Evolutionary conservation across 2,329 filamentous ascomycete species (phyloP).

Genomic region (Apiospora saccharicola): DNA sequence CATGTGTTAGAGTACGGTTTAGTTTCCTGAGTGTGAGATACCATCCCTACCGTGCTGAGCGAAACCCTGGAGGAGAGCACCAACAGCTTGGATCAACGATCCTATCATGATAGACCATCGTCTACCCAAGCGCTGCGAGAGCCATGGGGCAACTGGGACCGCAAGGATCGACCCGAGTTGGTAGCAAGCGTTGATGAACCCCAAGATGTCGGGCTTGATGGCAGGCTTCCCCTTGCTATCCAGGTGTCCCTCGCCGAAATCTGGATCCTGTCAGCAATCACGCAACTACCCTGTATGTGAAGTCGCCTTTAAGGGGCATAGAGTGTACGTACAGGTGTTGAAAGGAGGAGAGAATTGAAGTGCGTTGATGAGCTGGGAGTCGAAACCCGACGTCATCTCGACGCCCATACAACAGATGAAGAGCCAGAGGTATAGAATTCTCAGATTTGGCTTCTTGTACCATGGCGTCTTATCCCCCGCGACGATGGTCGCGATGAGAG

Average conservation of each 20-base stretch:
- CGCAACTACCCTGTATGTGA: constrained; percentile 31
- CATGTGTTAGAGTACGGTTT: not conserved
- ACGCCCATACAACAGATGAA: constrained; percentile 69
- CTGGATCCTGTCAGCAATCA: constrained; percentile 36
- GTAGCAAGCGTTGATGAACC: constrained; percentile 66
- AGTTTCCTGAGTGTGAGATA: not conserved
- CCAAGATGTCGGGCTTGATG: constrained; percentile 53
- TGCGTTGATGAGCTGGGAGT: constrained; percentile 55
- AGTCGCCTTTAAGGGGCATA: not conserved
- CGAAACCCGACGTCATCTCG: constrained; percentile 57
- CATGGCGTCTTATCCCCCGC: constrained; percentile 54
- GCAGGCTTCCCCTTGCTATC: not conserved
- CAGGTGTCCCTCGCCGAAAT: constrained; percentile 48
- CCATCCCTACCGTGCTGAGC: constrained; percentile 51
- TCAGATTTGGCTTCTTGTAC: constrained; percentile 67
- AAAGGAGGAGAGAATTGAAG: constrained; percentile 49
- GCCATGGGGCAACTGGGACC: constrained; percentile 62
- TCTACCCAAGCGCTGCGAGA: constrained; percentile 63
- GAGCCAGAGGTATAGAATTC: constrained; percentile 62
- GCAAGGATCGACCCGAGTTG: constrained; percentile 65
- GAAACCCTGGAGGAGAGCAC: constrained; percentile 62
- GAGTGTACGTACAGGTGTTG: constrained; percentile 43
- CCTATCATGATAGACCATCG: constrained; percentile 65
- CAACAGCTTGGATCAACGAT: constrained; percentile 60
- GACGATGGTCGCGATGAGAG: constrained; percentile 47